Evolutionary conservation across 78 protist species (phyloP).

Genomic region (Cavenderia fasciculata): DNA sequence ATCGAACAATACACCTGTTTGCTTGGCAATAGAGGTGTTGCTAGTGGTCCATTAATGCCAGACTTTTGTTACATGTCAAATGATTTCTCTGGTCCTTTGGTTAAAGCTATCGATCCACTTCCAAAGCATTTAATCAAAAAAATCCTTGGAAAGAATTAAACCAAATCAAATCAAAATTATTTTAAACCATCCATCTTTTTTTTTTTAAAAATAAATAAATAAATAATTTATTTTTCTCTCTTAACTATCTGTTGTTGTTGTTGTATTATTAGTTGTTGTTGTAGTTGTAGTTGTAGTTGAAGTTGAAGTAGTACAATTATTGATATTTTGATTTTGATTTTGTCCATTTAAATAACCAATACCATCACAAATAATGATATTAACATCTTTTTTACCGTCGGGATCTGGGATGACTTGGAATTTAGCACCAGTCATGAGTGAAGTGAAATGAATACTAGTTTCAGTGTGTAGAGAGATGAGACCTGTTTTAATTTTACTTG

Average conservation of each 20-base stretch:
- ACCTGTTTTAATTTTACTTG: constrained; percentile 75
- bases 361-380: constrained; percentile 45
- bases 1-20: constrained; percentile 21
- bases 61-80: constrained; percentile 46
- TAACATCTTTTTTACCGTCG: constrained; percentile 3
- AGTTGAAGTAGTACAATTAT: not conserved
- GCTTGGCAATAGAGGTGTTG: constrained; percentile 43
- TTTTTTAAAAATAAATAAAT: no score
- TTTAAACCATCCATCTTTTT: no score
- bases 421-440: constrained; percentile 67
- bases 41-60: constrained; percentile 53
- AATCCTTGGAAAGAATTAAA: no score
- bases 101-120: no score
- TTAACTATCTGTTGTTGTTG: no score
- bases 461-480: constrained; percentile 83
- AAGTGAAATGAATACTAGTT: constrained; percentile 83
- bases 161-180: no score
- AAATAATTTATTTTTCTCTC: no score
- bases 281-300: not conserved
- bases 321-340: not conserved
- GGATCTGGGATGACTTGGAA: constrained; percentile 12
- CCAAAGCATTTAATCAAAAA: no score
- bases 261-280: not conserved
- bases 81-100: no score
- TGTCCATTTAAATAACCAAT: constrained; percentile 9